Evolutionary conservation across 768 basidiomycete species (phyloP).

Genomic region (Atractiella rhizophila): DNA sequence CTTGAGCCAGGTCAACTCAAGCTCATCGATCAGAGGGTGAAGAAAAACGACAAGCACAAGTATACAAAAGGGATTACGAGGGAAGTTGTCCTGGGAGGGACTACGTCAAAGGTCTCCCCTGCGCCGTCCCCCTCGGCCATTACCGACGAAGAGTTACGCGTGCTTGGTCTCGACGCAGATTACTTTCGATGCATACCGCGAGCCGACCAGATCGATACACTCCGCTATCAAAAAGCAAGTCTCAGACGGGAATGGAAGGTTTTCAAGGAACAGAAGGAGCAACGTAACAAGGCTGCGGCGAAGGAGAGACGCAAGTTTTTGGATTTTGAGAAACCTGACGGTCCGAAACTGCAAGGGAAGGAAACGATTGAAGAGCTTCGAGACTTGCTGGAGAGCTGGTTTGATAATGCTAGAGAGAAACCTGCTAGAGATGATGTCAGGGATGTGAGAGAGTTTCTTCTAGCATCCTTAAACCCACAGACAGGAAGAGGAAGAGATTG

Average conservation of each 20-base stretch:
- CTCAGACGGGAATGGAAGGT: background rate
- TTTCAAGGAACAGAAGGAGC: background rate
- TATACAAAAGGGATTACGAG: no score
- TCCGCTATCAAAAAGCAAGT: background rate
- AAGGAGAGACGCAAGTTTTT: background rate
- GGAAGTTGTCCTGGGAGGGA: no score
- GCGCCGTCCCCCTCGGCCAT: background rate
- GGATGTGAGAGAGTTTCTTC: conserved; percentile 3
- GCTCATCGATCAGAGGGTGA: no score
- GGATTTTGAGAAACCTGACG: background rate
- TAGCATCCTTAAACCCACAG: background rate
- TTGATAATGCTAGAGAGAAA: background rate
- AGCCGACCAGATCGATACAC: background rate
- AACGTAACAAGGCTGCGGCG: background rate
- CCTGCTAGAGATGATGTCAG: conserved; percentile 5
- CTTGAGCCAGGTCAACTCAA: no score
- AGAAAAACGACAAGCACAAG: no score
- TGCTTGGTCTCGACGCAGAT: conserved; percentile 1
- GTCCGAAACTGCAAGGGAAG: conserved; percentile 3
- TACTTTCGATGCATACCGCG: background rate
- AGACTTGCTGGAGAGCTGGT: conserved; percentile 2
- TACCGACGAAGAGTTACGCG: background rate
- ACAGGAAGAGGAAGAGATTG: conserved; percentile 2
- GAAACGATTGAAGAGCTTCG: background rate
- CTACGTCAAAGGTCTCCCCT: no score